Evolutionary conservation across 352 stramenopile species (phyloP).

Genomic region (Aphanomyces euteiches): DNA sequence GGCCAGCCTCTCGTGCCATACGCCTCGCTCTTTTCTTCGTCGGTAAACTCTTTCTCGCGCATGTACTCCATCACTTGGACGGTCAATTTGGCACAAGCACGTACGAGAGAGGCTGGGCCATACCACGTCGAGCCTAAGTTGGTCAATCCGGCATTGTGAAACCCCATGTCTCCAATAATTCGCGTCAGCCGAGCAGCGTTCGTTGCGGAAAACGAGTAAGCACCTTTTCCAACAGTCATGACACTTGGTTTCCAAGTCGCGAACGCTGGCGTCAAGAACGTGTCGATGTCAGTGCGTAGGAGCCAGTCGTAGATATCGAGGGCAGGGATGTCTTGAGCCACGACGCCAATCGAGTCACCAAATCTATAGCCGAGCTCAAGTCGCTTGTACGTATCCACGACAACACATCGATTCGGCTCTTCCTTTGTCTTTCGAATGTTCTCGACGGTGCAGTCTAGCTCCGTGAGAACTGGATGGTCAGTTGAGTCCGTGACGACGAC

Average conservation of each 20-base stretch:
- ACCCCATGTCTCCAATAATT: neutral
- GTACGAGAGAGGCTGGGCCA: constrained; percentile 2
- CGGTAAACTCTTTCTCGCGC: constrained; percentile 12
- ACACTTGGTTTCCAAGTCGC: constrained; percentile 2
- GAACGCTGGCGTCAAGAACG: constrained; percentile 27
- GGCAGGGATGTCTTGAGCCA: neutral
- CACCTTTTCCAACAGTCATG: constrained; percentile 16
- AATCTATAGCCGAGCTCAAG: neutral
- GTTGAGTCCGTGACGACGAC: neutral
- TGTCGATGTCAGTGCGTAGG: constrained; percentile 27
- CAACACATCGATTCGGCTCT: constrained; percentile 20
- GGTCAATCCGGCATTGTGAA: neutral
- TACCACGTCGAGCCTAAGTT: constrained; percentile 26
- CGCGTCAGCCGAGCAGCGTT: neutral
- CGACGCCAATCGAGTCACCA: constrained; percentile 15
- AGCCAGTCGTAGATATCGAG: neutral
- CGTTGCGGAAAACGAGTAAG: constrained; percentile 3
- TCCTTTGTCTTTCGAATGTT: neutral
- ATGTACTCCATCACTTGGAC: constrained; percentile 14
- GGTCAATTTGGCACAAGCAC: constrained; percentile 14
- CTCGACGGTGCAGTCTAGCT: neutral
- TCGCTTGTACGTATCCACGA: neutral
- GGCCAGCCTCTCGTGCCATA: constrained; percentile 22
- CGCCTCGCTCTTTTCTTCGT: constrained; percentile 23
- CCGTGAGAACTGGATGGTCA: no score